Evolutionary conservation across 1,139 yeast species (phyloP).

Genomic region (Wickerhamiella infanticola): DNA sequence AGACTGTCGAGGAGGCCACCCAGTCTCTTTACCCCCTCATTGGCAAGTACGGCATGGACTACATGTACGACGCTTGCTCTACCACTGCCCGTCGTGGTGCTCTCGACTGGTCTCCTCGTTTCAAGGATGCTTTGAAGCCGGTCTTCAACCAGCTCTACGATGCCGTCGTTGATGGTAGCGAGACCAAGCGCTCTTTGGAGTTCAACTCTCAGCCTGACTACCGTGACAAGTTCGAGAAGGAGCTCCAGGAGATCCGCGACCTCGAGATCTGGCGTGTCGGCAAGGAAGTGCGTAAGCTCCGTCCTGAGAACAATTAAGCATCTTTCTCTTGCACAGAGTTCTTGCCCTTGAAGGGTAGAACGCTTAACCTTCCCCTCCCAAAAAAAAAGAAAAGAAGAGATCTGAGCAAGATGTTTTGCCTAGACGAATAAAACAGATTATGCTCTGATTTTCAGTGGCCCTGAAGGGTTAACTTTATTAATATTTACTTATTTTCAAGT

Average conservation of each 20-base stretch:
- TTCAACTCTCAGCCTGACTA: constrained; percentile 96
- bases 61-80: constrained; percentile 99
- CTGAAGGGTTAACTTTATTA: not conserved
- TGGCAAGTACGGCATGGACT: constrained; percentile 99
- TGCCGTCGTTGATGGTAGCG: constrained; percentile 89
- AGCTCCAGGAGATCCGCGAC: constrained; percentile 80
- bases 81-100: constrained; percentile 99
- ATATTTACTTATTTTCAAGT: not conserved
- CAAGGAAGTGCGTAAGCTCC: constrained; percentile 97
- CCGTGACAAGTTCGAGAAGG: constrained; percentile 92
- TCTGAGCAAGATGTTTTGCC: no score
- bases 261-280: constrained; percentile 99
- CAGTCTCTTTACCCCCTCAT: constrained; percentile 97
- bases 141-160: constrained; percentile 92
- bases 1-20: constrained; percentile 99
- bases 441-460: not conserved
- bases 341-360: constrained; percentile 7
- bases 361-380: not conserved
- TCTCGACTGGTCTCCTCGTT: constrained; percentile 98
- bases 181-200: constrained; percentile 94
- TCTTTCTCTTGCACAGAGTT: not conserved
- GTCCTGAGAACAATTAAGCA: constrained; percentile 89
- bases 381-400: no score
- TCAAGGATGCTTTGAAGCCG: constrained; percentile 98
- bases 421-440: no score